Base-by-base conservation (phyloP, 805 yeast species). In the Alloascoidea africana region DNA sequence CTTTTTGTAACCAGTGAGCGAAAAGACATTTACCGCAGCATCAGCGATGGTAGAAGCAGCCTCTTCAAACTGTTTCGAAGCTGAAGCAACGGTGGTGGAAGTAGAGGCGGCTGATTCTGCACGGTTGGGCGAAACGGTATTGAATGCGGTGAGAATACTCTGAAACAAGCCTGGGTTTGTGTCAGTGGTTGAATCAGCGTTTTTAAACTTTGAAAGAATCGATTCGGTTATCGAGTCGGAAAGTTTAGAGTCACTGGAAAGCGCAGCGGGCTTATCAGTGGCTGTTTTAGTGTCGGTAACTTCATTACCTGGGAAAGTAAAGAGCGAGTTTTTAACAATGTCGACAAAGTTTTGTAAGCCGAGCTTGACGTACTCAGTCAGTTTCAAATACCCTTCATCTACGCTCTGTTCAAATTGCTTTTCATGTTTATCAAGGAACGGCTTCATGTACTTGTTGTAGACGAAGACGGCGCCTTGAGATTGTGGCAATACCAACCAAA, bases 401-500 rank as follows among this genome's bases (percentile, higher is more conserved):
- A 23, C n/a, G n/a, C 30, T n/a, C 8, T n/a, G 13, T 23, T 65
- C 69, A 23, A 66, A 42, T 6, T 48, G 44, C 4, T 34, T 33
- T 39, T 65, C 65, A 42, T 66, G 59, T 18, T 42, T 37, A 11
- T 38, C 35, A 37, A 68, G 49, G 39, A 60, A 55, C 8, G 72
- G 71, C 32, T 52, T 54, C 4, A 68, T 36, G 36, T 59, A 49
- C 8, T 45, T 41, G 36, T 48, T 48, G 50, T 66, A 68, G 4
- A 68, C 33, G 37, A 52, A 53, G 5, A 59, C 53, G 2, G 71
- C 63, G 8, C 75, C 75, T 41, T 59, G 60, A 2, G 66, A 54
- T 46, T 62, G 66, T 27, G 73, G 73, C 16, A 69, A 55, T 3
- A 77, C 68, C 35, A 83, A 60, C 87, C 87, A 80, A 8, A 68